Conservation (phyloP, 441 rosid species). For the Viola pubescens region DNA sequence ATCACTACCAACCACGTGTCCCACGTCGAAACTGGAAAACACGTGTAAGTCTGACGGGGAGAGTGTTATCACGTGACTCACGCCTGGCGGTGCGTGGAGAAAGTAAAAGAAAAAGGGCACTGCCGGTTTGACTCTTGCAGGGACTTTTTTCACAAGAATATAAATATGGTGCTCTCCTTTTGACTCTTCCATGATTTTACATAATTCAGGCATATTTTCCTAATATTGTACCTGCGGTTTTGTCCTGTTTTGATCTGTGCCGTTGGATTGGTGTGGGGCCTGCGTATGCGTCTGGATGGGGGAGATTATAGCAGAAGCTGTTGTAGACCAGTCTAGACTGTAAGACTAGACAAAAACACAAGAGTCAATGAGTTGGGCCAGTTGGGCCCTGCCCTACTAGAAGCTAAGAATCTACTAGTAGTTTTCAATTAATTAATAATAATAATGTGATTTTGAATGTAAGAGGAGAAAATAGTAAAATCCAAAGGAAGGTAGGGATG, state of each 20-base stretch:
- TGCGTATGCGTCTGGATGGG: no score
- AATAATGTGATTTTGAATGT: no score
- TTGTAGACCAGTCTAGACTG: no score
- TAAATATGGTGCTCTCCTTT: background rate
- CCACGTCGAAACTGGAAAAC: background rate
- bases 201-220: background rate
- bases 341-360: background rate
- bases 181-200: background rate
- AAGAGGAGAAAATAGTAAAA: no score
- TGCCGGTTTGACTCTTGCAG: conserved; percentile 19
- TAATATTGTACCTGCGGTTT: background rate
- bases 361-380: background rate
- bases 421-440: no score
- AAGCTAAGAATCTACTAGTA: no score
- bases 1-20: background rate
- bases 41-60: background rate
- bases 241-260: background rate
- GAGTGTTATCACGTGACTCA: background rate
- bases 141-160: background rate
- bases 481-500: no score
- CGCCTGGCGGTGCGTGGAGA: background rate
- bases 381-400: background rate
- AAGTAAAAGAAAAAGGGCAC: background rate
- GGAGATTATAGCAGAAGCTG: no score
- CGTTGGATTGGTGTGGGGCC: background rate